A percentile compares a stretch with the other conserved stretches of the same genome.
Conservation (phyloP, 1,284 basidiomycete species). For the Pisolithus thermaeus region DNA sequence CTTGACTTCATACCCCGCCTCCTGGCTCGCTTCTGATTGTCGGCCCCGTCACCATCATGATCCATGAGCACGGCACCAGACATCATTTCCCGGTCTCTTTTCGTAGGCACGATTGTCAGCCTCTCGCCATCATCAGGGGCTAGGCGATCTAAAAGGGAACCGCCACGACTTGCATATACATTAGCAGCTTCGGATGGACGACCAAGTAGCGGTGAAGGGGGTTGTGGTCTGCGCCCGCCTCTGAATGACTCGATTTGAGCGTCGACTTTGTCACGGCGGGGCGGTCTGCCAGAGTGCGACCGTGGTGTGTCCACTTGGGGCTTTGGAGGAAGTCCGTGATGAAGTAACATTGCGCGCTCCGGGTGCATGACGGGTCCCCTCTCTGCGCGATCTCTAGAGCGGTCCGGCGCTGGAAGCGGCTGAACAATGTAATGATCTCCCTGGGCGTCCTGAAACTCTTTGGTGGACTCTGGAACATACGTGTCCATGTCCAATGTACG, state of each 20-base stretch:
- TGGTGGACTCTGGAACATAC: slow-evolving; percentile 7
- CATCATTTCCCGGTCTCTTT: slow-evolving; percentile 35
- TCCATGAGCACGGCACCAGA: slow-evolving; percentile 15
- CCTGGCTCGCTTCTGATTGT: slow-evolving; percentile 19
- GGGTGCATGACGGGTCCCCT: slow-evolving; percentile 22
- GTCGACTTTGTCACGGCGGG: slow-evolving; percentile 20
- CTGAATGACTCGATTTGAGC: slow-evolving; percentile 17
- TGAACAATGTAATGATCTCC: slow-evolving; percentile 3
- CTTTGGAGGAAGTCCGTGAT: slow-evolving; percentile 27
- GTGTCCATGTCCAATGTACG: slow-evolving; percentile 8
- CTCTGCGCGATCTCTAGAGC: slow-evolving; percentile 7
- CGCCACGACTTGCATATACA: slow-evolving; percentile 13
- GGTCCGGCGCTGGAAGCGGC: slow-evolving; percentile 5
- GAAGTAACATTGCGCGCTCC: slow-evolving; percentile 27
- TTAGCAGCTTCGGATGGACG: slow-evolving; percentile 5
- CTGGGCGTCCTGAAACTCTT: slow-evolving; percentile 10
- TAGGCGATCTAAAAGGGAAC: slow-evolving; percentile 35
- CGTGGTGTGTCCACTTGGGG: slow-evolving; percentile 15
- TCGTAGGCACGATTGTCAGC: slow-evolving; percentile 29
- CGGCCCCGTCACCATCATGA: slow-evolving; percentile 20
- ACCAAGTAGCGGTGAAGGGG: slow-evolving; percentile 15
- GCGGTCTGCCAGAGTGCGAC: slow-evolving; percentile 10
- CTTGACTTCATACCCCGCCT: slow-evolving; percentile 18
- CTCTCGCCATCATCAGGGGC: slow-evolving; percentile 19
- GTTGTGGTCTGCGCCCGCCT: background rate